Conservation (phyloP, 352 stramenopile species). For the Pythium volutum region DNA sequence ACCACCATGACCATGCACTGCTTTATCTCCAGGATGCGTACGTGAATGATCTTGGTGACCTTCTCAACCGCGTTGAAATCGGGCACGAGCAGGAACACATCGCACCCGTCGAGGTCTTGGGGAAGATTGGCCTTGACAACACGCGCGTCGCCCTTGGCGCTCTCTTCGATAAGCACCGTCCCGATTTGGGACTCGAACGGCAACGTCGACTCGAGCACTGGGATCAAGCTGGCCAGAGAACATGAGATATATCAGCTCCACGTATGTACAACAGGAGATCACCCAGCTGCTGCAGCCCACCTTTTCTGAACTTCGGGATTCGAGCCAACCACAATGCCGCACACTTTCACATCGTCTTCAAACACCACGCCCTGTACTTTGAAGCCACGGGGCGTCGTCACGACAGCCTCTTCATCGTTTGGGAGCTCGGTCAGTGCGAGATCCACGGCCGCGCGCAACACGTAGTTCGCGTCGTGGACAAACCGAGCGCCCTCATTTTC, state of each 20-base stretch:
- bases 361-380: constrained; percentile 69
- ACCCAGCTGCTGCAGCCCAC: neutral
- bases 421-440: constrained; percentile 74
- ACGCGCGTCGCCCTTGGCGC: constrained; percentile 20
- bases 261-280: neutral
- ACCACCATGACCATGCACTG: neutral
- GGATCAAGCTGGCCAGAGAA: neutral
- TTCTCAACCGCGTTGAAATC: constrained; percentile 62
- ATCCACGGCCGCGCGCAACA: constrained; percentile 67
- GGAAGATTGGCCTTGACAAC: constrained; percentile 55
- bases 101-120: constrained; percentile 57
- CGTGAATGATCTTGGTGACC: constrained; percentile 70
- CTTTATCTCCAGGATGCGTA: constrained; percentile 23
- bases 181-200: constrained; percentile 68
- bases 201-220: constrained; percentile 47
- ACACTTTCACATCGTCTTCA: constrained; percentile 78
- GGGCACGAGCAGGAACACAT: constrained; percentile 67
- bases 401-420: constrained; percentile 80
- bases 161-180: constrained; percentile 53
- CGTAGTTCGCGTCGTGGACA: constrained; percentile 64
- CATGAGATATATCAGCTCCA: neutral
- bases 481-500: constrained; percentile 66
- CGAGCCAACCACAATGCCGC: constrained; percentile 54
- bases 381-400: constrained; percentile 72
- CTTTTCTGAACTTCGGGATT: constrained; percentile 46